Base-by-base conservation (phyloP, 805 yeast species). In the Hermanozyma aechmeae region DNA sequence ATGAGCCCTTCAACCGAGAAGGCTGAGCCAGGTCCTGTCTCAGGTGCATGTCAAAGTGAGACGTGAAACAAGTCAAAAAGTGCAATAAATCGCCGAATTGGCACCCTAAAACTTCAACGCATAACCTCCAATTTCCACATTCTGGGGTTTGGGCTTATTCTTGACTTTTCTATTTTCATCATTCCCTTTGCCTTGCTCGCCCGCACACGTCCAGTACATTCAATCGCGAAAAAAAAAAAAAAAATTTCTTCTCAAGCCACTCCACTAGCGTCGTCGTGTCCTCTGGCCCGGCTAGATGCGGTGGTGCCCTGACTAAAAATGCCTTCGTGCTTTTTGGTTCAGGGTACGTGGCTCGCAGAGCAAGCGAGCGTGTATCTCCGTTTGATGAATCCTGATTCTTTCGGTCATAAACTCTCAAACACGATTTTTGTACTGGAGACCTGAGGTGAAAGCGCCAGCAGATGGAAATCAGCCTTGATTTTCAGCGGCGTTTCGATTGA, bases 331-430 rank as follows among this genome's bases (percentile, higher is more conserved):
- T 25, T 33, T 20, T 28, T 30, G 36, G 33, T 26, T 27, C 29
- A 31, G 31, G 36, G 26, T 26, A 22, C 33, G 40, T 33, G 40
- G 41, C 30, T 29, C 26, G 38, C 28, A 40, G 35, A 39, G 32
- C 16, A 30, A 39, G 10, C 31, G 24, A 57, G 66, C 61, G 70
- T 59, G 71, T 65, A 65, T 65, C 71, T 65, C 71, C 71, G 70
- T 51, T 52, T 59, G 65, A 61, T 52, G 70, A 65, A 59, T 51
- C 33, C 33, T 63, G 71, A 63, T 47, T 60, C 67, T 56, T 45
- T 61, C 69, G 71, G 71, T 65, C 71, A 65, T 65, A 38, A 55
- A 56, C 70, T 62, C 66, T 62, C 47, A 48, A 29, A 64, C 65
- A 61, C n/a, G n/a, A n/a, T n/a, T n/a, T n/a, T n/a, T n/a, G n/a